Evolutionary conservation across 2,329 filamentous ascomycete species (phyloP), one percentile per base, ranked within the genome.

Genomic region (Botrytis cinerea): DNA sequence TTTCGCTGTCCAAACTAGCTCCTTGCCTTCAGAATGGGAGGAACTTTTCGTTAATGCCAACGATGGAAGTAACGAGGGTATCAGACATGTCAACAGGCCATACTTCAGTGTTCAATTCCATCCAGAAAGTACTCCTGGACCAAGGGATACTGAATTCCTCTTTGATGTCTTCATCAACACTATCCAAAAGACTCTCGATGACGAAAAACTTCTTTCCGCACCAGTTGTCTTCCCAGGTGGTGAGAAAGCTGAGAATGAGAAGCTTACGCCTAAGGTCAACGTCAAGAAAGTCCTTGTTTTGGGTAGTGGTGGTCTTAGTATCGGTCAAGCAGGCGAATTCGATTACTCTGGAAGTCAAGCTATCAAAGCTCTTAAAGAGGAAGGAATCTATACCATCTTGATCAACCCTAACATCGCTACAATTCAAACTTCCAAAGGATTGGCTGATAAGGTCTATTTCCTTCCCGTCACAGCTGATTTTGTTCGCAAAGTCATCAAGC

Each of bases 61-160:
- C 83, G 96, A 99, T 79, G 93, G 93, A 79, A 98, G 93, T 84
- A 99, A 99, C 83, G 96, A 99, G 85, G 96, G 96, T 84, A 98
- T 99, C 81, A 92, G 95, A 83, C 94, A 98, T 82, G 85, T 88
- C 67, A 89, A 86, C 82, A 92, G 91, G 80, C 96, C 96, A 70
- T 97, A 95, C 85, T 99, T 99, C 87, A 98, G 94, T 86, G 96
- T 98, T n/a, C 96, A 99, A 82, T 99, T 99, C 85, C 96, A 99
- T 81, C 96, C 96, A 0, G 96, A 99, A 84, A 97, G 95, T 86
- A 97, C 94, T 1, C 96, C 96, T 4, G 96, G 96, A 73, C 96
- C 96, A 70, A 90, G 94, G 51, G 96, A 99, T 82, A 99, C 96
- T 43, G 96, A 99, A 82, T 98, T 93, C 81, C 87, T 99, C 40